These are phyloP conservation scores for Opeltia flavorubescens DNA, from an alignment of 495 filamentous ascomycete genomes.

Conservation along the genomic window DNA sequence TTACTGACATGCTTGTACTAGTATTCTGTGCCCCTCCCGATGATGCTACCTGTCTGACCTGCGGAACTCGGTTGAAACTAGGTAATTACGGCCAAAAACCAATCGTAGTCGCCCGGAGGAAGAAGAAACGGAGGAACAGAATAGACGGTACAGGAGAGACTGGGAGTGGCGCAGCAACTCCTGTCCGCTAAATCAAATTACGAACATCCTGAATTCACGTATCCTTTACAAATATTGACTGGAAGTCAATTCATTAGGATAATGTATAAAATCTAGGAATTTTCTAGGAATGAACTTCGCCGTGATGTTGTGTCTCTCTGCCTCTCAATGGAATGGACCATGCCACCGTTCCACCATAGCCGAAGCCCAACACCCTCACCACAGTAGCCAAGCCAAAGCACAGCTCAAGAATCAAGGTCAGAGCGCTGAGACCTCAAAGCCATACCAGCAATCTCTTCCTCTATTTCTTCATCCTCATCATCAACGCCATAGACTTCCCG, in stretches of 20 bases:
- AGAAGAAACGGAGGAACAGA: conserved; percentile 50
- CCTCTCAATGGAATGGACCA: no score
- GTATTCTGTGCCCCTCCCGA: conserved; percentile 53
- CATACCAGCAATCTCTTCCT: background rate
- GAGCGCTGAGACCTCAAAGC: background rate
- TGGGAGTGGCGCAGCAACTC: background rate
- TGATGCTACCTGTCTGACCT: conserved; percentile 72
- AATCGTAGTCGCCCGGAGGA: conserved; percentile 54
- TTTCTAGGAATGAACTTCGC: no score
- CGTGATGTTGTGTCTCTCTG: no score
- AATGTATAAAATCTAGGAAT: conserved; percentile 1
- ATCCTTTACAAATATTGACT: no score
- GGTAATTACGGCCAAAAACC: conserved; percentile 63
- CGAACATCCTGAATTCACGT: background rate
- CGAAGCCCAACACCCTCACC: background rate
- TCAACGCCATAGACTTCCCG: background rate
- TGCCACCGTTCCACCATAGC: no score
- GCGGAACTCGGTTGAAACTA: conserved; percentile 66
- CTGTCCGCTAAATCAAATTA: background rate
- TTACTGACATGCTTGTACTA: conserved; percentile 10
- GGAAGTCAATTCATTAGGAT: no score
- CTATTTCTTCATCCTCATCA: background rate
- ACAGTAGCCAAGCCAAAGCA: background rate
- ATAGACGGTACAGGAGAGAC: conserved; percentile 25
- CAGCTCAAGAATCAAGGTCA: background rate